phyloP scores from a whole-genome alignment of 495 filamentous ascomycete genomes.

The Baudoinia panamericana region DNA sequence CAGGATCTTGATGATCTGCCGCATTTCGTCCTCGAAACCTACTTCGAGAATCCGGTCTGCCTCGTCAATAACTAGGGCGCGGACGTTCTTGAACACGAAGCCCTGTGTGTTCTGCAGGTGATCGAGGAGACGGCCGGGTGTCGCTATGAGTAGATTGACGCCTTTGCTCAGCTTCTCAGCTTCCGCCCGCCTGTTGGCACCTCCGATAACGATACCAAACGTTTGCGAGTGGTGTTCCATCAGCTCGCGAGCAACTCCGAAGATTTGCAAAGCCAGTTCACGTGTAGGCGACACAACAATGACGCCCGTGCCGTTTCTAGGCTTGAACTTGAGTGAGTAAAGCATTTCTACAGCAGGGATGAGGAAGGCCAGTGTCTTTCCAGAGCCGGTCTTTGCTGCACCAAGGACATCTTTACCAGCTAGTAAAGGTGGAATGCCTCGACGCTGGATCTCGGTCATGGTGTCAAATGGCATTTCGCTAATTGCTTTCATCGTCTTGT shows the following conservation, averaged over 20 bases:
- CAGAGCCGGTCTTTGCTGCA: slow-evolving; percentile 91
- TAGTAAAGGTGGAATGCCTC: slow-evolving; percentile 74
- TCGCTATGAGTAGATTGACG: slow-evolving; percentile 87
- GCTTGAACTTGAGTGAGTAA: slow-evolving; percentile 76
- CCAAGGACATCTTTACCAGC: slow-evolving; percentile 89
- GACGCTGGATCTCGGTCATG: slow-evolving; percentile 92
- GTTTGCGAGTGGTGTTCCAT: slow-evolving; percentile 84
- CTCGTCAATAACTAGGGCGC: slow-evolving; percentile 79
- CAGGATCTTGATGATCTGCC: slow-evolving; percentile 90
- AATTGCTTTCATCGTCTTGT: slow-evolving; percentile 78
- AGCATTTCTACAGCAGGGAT: slow-evolving; percentile 95
- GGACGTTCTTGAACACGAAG: slow-evolving; percentile 89
- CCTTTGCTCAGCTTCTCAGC: slow-evolving; percentile 90
- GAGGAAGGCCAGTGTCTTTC: slow-evolving; percentile 90
- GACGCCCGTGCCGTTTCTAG: slow-evolving; percentile 68
- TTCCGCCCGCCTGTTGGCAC: slow-evolving; percentile 81
- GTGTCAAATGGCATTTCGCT: slow-evolving; percentile 73
- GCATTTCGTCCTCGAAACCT: slow-evolving; percentile 97
- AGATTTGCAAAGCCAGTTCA: slow-evolving; percentile 90
- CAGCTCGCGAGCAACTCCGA: slow-evolving; percentile 84
- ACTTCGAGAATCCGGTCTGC: slow-evolving; percentile 91
- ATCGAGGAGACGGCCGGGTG: slow-evolving; percentile 83
- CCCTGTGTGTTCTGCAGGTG: slow-evolving; percentile 86
- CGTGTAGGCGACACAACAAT: slow-evolving; percentile 79
- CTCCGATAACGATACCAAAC: slow-evolving; percentile 89